Base-by-base conservation (phyloP, 768 basidiomycete genomes). In the Solioccasus polychromus region DNA sequence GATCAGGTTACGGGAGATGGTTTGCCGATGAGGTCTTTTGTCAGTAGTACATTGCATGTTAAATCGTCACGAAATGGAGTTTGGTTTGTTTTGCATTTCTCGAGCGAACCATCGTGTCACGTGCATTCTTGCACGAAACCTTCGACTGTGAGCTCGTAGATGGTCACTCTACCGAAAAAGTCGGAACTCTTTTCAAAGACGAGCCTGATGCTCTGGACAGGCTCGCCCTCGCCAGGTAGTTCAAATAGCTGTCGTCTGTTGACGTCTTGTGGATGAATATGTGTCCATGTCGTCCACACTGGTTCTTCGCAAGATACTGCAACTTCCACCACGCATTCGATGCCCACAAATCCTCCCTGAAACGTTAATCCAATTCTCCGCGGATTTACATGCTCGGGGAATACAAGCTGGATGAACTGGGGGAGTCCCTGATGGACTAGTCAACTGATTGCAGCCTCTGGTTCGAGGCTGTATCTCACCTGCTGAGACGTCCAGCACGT, bases 401-500 rank as follows among this genome's bases (percentile, higher is more conserved):
- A 92, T 3, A 64, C 63, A 22, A 90, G 65, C 42, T 88, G 85
- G 50, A 92, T 76, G 53, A 71, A 82, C 68, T 91, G 89, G 1
- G 87, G 88, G 10, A 82, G 71, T 19, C 88, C 88, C 89, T 91
- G 53, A n/a, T 35, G 20, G 30, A 22, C 39, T 11, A 19, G 39
- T 59, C 39, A 52, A 53, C 44, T 34, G 12, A 44, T 42, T 17
- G 37, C 10, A 28, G n/a, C 38, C 9, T 26, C n/a, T n/a, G 10
- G 24, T 10, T 6, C 47, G n/a, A 35, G 12, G 41, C 32, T 47
- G 50, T 46, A 48, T 44, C 39, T 36, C 47, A 85, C 88, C 75
- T 86, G 84, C 63, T 83, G 82, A 14, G 88, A 89, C 19, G 86
- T 83, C 88, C 88, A 91, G 62, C 88, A 91, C 8, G 88, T 91